phyloP scores from a whole-genome alignment of 768 basidiomycete genomes.

The Lactarius hengduanensis region DNA sequence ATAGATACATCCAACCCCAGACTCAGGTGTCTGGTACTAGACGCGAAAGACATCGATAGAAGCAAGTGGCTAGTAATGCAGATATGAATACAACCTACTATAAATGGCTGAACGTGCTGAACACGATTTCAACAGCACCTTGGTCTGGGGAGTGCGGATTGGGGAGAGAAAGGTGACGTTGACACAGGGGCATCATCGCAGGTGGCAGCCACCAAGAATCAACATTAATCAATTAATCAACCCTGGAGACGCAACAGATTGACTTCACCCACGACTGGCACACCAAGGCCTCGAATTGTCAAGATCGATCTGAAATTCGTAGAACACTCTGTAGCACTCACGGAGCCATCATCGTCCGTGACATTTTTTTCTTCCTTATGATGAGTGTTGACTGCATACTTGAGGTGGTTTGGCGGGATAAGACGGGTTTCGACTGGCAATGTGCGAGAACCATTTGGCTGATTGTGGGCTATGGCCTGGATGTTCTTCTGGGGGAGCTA shows the following conservation, averaged over 20 bases:
- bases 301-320: not conserved
- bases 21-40: not conserved
- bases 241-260: no score
- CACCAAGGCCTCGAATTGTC: not conserved
- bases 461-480: slow-evolving; percentile 26
- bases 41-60: not conserved
- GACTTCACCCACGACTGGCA: not conserved
- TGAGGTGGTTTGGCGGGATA: slow-evolving; percentile 19
- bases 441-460: slow-evolving; percentile 24
- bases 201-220: no score
- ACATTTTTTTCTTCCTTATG: slow-evolving; percentile 29
- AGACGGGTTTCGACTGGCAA: slow-evolving; percentile 11
- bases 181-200: no score
- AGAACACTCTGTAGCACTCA: not conserved
- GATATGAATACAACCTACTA: no score
- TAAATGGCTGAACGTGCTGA: no score
- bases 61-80: not conserved
- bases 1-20: not conserved
- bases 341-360: slow-evolving; percentile 15
- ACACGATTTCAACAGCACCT: not conserved
- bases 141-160: no score
- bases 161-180: no score
- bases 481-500: slow-evolving; percentile 22
- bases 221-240: no score
- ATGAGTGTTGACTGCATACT: slow-evolving; percentile 24